Evolutionary conservation across 140 eudicot species (phyloP), one percentile per base, ranked within the genome.

Genomic region (Oenanthe javanica): DNA sequence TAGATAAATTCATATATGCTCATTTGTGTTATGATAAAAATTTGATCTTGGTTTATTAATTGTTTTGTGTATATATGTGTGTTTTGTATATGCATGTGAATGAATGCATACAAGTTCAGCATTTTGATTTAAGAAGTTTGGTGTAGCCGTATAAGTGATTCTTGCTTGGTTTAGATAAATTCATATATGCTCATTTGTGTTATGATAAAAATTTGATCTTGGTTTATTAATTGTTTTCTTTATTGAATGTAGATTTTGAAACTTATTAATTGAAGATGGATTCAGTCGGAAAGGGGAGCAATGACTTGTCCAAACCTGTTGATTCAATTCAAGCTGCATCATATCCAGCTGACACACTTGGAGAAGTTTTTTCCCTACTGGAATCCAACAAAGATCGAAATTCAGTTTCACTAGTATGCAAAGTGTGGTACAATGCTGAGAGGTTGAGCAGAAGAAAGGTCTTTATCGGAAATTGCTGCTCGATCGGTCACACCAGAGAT

Each of bases 341-440:
- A 47, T 86, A 91, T 75, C 98, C 98, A 5, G 92, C 89, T 51
- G 89, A 87, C 50, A 93, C 87, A 16, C 59, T 93, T 42, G 93
- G 88, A 76, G 79, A 50, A 48, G 92, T 93, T 4, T 83, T 92
- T 14, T 83, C 96, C 15, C 77, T 90, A 21, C 55, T 94, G 52
- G 76, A 55, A 72, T 86, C 92, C 47, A 86, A 83, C 69, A 88
- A 75, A 73, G 98, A 94, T 63, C 86, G 96, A 15, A 92, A 79
- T 87, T 86, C 93, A 19, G 80, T 82, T 13, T 92, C 97, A 21
- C 84, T 90, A 4, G 98, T 94, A 15, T 93, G 96, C 86, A 94
- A 92, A 63, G 86, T 82, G 64, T 92, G 97, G 98, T 94, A 92
- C 87, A 80, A 89, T 79, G 88, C 86, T 3, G 98, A 94, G 78